These are phyloP conservation scores for Neopestalotiopsis sp. DNA, from an alignment of 2,329 filamentous ascomycete genomes.

Conservation along the genomic window DNA sequence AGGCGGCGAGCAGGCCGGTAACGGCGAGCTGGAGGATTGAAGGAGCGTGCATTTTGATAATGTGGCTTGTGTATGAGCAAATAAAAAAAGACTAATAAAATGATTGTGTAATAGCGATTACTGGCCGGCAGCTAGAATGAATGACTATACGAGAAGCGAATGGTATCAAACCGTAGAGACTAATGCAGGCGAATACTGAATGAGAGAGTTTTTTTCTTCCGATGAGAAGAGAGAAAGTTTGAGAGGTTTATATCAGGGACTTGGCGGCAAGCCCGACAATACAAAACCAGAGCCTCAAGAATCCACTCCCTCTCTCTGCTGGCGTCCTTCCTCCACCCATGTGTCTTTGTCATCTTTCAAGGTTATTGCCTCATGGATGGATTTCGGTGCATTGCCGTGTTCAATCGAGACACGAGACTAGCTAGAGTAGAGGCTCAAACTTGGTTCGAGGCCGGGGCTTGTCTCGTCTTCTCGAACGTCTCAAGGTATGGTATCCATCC, in stretches of 20 bases:
- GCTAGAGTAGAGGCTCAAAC: constrained; percentile 15
- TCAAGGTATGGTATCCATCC: neutral
- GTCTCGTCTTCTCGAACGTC: constrained; percentile 20
- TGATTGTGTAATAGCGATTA: constrained; percentile 7
- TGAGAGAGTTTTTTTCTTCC: neutral
- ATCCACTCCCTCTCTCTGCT: neutral
- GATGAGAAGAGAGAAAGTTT: constrained; percentile 15
- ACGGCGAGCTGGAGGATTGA: constrained; percentile 36
- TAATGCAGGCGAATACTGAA: constrained; percentile 17
- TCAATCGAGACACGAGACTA: neutral
- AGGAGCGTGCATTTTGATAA: constrained; percentile 37
- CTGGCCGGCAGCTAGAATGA: constrained; percentile 37
- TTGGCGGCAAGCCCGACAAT: neutral
- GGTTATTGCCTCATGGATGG: neutral
- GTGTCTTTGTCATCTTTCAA: neutral
- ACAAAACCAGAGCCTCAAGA: neutral
- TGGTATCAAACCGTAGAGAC: constrained; percentile 22
- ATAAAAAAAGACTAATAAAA: constrained; percentile 20
- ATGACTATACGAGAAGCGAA: constrained; percentile 25
- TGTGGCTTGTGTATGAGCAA: neutral
- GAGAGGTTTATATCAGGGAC: constrained; percentile 17
- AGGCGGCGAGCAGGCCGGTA: constrained; percentile 36
- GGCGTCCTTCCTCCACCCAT: neutral
- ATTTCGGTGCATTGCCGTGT: neutral
- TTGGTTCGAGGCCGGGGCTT: neutral